A percentile compares a stretch with the other conserved stretches of the same genome.
Conservation (phyloP, 176 grass and related monocot genomes). For the Avena atlantica region DNA sequence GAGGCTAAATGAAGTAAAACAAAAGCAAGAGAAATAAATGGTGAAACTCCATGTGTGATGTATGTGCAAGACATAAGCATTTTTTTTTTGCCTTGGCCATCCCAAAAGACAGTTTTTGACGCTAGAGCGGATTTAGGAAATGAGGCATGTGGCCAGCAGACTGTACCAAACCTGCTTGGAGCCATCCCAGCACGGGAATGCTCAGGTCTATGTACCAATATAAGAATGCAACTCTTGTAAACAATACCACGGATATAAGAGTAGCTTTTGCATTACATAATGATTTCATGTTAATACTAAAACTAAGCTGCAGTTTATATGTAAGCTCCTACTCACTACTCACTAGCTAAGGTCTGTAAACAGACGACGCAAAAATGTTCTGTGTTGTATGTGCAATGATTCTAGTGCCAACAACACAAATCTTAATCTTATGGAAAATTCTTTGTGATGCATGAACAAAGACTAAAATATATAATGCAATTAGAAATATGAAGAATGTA, state of each 20-base stretch:
- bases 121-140: background rate
- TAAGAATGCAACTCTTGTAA: slow-evolving; percentile 26
- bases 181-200: background rate
- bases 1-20: background rate
- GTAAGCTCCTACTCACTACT: slow-evolving; percentile 25
- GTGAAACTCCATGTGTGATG: slow-evolving; percentile 9
- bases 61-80: background rate
- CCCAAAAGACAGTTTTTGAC: background rate
- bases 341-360: slow-evolving; percentile 32
- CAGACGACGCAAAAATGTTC: background rate
- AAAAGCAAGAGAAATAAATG: background rate
- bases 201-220: background rate
- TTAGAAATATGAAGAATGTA: slow-evolving; percentile 21
- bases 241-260: background rate
- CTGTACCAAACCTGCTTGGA: background rate
- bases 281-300: slow-evolving; percentile 3
- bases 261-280: slow-evolving; percentile 2
- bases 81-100: slow-evolving; percentile 12
- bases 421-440: slow-evolving; percentile 30
- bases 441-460: slow-evolving; percentile 9
- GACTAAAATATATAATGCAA: slow-evolving; percentile 14
- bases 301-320: background rate
- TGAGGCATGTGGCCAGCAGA: background rate
- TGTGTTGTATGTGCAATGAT: background rate
- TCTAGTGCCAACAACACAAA: slow-evolving; percentile 34